These are phyloP conservation scores for Cytospora paraplurivora DNA, from an alignment of 2,329 filamentous ascomycete species.

Conservation along the genomic window DNA sequence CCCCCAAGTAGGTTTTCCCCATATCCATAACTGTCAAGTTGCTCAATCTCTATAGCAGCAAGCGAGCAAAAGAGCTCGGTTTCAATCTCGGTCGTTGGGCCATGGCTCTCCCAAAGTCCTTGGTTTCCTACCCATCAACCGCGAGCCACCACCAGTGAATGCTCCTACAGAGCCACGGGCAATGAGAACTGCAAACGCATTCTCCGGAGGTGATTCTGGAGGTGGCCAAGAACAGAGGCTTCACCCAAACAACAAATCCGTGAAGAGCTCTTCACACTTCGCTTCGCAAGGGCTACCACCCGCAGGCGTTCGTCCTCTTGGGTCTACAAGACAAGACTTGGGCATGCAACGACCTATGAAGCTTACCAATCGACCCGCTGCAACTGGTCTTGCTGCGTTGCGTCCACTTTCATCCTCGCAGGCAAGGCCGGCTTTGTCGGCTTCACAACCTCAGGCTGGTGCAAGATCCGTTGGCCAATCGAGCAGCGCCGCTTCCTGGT, in stretches of 20 bases:
- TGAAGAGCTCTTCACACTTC: not conserved
- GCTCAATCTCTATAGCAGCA: not conserved
- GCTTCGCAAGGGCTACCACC: not conserved
- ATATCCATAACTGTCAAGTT: not conserved
- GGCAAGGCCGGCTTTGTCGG: not conserved
- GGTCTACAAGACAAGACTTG: not conserved
- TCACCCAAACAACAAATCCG: not conserved
- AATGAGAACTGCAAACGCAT: conserved; percentile 1
- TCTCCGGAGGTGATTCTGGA: not conserved
- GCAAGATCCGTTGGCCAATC: not conserved
- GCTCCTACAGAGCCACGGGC: conserved; percentile 15
- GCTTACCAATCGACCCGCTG: not conserved
- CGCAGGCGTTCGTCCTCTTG: not conserved
- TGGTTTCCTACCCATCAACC: conserved; percentile 15
- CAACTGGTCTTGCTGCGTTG: not conserved
- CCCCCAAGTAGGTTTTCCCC: not conserved
- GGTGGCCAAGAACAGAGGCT: too few species aligned
- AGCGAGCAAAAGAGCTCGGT: not conserved
- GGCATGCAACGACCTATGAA: not conserved
- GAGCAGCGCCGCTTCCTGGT: not conserved
- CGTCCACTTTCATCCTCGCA: not conserved
- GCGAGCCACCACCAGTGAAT: conserved; percentile 1
- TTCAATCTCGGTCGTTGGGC: not conserved
- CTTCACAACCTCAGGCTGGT: not conserved
- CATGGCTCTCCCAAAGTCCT: not conserved